Percentiles rank a stretch among this genome's conserved stretches.
Conservation (phyloP, 257 asterid genomes). For the Leonotis leonurus region DNA sequence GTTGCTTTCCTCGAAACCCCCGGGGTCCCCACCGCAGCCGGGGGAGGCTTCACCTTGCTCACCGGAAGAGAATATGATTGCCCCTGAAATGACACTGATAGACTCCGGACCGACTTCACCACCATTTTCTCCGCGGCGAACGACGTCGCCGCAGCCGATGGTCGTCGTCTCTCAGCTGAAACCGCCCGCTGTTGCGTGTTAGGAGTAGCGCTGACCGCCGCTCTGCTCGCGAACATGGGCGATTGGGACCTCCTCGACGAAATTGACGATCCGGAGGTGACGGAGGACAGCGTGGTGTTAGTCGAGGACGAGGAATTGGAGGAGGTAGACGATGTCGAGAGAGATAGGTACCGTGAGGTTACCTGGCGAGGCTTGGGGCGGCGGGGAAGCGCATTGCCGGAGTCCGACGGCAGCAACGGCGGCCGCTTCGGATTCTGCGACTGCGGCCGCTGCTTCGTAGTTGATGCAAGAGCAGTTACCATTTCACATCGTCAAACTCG, state of each 20-base stretch:
- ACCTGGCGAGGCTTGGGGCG: constrained; percentile 53
- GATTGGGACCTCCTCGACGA: constrained; percentile 44
- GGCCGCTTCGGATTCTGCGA: constrained; percentile 42
- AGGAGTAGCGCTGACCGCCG: constrained; percentile 29
- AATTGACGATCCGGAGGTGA: constrained; percentile 40
- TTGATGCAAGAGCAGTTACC: constrained; percentile 60
- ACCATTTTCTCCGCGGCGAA: constrained; percentile 52
- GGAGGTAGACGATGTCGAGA: constrained; percentile 48
- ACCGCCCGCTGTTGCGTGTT: constrained; percentile 34
- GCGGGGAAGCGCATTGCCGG: constrained; percentile 49
- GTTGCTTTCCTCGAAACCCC: constrained; percentile 47
- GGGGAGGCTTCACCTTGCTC: constrained; percentile 54
- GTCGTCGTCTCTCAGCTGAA: constrained; percentile 45
- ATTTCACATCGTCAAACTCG: constrained; percentile 47
- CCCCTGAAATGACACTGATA: constrained; percentile 86
- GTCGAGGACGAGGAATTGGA: constrained; percentile 50
- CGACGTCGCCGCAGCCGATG: constrained; percentile 19
- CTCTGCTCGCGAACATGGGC: constrained; percentile 35
- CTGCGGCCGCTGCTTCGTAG: constrained; percentile 46
- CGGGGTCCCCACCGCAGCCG: constrained; percentile 28
- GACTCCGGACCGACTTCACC: constrained; percentile 53
- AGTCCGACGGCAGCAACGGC: constrained; percentile 58
- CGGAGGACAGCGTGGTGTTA: constrained; percentile 48
- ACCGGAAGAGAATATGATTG: constrained; percentile 47
- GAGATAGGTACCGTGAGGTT: constrained; percentile 55